A percentile compares a stretch with the other conserved stretches of the same genome.
Conservation (phyloP, 768 basidiomycete species). For the Suillus decipiens region DNA sequence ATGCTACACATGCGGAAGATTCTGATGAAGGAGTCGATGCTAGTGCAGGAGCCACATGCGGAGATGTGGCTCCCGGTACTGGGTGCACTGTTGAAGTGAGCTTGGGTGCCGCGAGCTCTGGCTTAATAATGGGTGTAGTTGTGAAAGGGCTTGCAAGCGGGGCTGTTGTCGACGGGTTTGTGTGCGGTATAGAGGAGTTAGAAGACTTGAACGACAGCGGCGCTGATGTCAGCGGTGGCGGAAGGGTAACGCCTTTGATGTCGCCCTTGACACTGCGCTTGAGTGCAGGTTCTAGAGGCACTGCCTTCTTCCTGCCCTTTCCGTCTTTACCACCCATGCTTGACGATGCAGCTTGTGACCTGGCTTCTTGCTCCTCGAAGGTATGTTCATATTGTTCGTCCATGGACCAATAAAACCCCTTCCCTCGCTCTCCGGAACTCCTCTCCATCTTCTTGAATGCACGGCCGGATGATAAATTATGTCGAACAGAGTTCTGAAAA, state of each 20-base stretch:
- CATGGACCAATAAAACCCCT: constrained; percentile 92
- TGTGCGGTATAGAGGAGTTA: constrained; percentile 4
- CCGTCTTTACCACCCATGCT: constrained; percentile 39
- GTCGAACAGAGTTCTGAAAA: constrained; percentile 86
- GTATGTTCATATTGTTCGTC: constrained; percentile 71
- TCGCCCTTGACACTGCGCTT: constrained; percentile 73
- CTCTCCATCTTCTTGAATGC: constrained; percentile 92
- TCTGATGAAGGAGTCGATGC: constrained; percentile 25
- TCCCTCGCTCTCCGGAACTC: constrained; percentile 81
- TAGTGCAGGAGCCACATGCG: constrained; percentile 16
- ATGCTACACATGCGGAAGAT: constrained; percentile 17
- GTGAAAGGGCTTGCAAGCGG: constrained; percentile 13
- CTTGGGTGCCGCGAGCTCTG: constrained; percentile 19
- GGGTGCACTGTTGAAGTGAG: constrained; percentile 13
- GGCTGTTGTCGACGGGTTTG: constrained; percentile 12
- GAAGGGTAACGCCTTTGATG: constrained; percentile 53
- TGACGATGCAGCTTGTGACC: constrained; percentile 33
- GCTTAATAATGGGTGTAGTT: constrained; percentile 22
- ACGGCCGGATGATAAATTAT: constrained; percentile 90
- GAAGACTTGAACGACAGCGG: constrained; percentile 43
- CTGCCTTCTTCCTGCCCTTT: constrained; percentile 52
- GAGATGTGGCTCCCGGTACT: constrained; percentile 17
- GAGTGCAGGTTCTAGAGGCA: constrained; percentile 58
- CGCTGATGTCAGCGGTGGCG: constrained; percentile 68
- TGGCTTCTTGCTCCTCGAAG: constrained; percentile 71